These are phyloP conservation scores for Vicia sativa DNA, from an alignment of 306 rosid genomes.

Conservation along the genomic window DNA sequence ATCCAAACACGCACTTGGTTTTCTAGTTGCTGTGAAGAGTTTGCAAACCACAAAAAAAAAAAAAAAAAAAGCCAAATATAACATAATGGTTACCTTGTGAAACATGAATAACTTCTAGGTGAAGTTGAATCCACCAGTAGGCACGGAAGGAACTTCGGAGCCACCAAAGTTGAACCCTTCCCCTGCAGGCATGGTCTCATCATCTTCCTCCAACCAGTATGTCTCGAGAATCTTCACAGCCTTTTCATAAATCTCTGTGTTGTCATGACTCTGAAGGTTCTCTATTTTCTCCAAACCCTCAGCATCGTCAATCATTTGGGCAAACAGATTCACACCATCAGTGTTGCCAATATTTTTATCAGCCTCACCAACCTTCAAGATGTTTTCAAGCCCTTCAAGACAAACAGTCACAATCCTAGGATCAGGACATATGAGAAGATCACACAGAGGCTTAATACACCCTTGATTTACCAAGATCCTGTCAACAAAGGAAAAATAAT, in stretches of 20 bases:
- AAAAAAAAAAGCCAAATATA: slow-evolving; percentile 24
- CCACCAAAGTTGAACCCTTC: slow-evolving; percentile 81
- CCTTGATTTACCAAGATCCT: slow-evolving; percentile 51
- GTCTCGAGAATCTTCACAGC: slow-evolving; percentile 94
- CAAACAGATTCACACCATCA: slow-evolving; percentile 71
- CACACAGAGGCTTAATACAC: slow-evolving; percentile 56
- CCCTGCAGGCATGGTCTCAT: slow-evolving; percentile 93
- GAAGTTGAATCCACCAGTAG: slow-evolving; percentile 93
- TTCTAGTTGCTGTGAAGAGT: background rate
- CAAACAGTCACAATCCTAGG: slow-evolving; percentile 94
- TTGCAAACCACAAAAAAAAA: background rate
- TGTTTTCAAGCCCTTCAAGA: slow-evolving; percentile 93
- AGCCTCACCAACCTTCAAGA: slow-evolving; percentile 93
- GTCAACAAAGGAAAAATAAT: slow-evolving; percentile 24
- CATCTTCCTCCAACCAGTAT: slow-evolving; percentile 96
- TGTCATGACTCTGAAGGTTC: slow-evolving; percentile 90
- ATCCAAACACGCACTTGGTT: too few species aligned
- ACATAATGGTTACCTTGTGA: background rate
- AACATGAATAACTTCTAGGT: slow-evolving; percentile 57
- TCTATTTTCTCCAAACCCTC: slow-evolving; percentile 95
- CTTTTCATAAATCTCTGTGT: slow-evolving; percentile 90
- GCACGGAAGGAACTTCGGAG: slow-evolving; percentile 58
- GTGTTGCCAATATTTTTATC: slow-evolving; percentile 64
- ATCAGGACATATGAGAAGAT: slow-evolving; percentile 75
- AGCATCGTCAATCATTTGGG: slow-evolving; percentile 83